Evolutionary conservation across 768 basidiomycete species (phyloP).

Genomic region (Mycena pura): DNA sequence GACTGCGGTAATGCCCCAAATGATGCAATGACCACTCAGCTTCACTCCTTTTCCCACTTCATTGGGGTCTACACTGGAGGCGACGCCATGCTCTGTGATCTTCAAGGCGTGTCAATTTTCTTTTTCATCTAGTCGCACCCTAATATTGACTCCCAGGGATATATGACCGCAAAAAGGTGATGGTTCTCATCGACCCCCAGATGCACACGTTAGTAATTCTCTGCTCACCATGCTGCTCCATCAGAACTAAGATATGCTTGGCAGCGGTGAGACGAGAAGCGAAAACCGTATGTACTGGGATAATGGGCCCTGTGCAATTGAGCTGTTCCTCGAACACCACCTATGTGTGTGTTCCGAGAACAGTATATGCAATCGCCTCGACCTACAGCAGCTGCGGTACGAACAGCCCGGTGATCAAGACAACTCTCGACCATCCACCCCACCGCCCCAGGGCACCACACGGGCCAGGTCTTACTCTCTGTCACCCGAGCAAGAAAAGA

Average conservation of each 20-base stretch:
- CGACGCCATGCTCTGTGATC: conserved; percentile 15
- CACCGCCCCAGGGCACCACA: background rate
- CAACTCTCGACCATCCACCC: background rate
- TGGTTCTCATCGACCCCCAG: conserved; percentile 10
- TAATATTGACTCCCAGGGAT: background rate
- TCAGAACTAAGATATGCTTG: too few relatives aligned
- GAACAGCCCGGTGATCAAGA: background rate
- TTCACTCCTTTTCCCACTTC: conserved; percentile 31
- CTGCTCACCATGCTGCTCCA: background rate
- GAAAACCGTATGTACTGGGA: conserved; percentile 3
- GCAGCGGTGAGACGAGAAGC: background rate
- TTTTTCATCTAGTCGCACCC: background rate
- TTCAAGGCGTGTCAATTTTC: background rate
- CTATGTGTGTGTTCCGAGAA: background rate
- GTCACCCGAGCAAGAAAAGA: background rate
- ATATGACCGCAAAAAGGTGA: background rate
- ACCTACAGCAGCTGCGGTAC: background rate
- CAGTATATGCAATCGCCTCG: background rate
- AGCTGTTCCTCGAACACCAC: conserved; percentile 1
- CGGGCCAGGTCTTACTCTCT: background rate
- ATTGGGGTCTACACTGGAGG: background rate
- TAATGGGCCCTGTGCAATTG: background rate
- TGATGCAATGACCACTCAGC: conserved; percentile 14
- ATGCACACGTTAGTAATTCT: conserved; percentile 1
- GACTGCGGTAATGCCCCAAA: conserved; percentile 21